These are phyloP conservation scores for Ustulina deusta DNA, from an alignment of 2,329 filamentous ascomycete species.

Conservation along the genomic window DNA sequence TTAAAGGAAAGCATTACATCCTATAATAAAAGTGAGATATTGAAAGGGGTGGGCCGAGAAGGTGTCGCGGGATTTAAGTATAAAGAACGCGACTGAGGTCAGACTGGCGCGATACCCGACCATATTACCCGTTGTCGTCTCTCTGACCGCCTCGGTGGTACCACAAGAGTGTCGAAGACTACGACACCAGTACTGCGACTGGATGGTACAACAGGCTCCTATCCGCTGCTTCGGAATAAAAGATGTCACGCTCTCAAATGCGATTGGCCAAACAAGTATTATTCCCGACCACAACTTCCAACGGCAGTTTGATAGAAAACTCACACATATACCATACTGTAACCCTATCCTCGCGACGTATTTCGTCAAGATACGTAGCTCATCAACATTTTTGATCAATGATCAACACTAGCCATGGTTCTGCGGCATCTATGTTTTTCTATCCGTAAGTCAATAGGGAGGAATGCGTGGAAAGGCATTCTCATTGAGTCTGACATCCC, in stretches of 20 bases:
- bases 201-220: not conserved
- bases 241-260: not conserved
- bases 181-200: not conserved
- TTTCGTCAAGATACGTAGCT: not conserved
- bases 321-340: not conserved
- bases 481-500: not conserved
- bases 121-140: slow-evolving; percentile 7
- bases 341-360: not conserved
- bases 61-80: not conserved
- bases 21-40: not conserved
- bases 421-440: not conserved
- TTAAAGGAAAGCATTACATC: not conserved
- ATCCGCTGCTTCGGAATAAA: slow-evolving; percentile 1
- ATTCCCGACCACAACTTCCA: slow-evolving; percentile 7
- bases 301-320: not conserved
- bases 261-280: not conserved
- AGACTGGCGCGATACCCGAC: slow-evolving; percentile 8
- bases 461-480: not conserved
- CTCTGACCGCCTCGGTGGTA: not conserved
- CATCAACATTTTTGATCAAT: not conserved
- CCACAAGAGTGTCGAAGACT: not conserved
- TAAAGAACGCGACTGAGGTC: slow-evolving; percentile 6
- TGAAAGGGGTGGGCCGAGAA: slow-evolving; percentile 6
- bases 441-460: not conserved
- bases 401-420: not conserved